Percentiles rank a stretch among this genome's conserved stretches.
phyloP scores from a whole-genome alignment of 352 stramenopile genomes.

The Nothophytophthora sp. region DNA sequence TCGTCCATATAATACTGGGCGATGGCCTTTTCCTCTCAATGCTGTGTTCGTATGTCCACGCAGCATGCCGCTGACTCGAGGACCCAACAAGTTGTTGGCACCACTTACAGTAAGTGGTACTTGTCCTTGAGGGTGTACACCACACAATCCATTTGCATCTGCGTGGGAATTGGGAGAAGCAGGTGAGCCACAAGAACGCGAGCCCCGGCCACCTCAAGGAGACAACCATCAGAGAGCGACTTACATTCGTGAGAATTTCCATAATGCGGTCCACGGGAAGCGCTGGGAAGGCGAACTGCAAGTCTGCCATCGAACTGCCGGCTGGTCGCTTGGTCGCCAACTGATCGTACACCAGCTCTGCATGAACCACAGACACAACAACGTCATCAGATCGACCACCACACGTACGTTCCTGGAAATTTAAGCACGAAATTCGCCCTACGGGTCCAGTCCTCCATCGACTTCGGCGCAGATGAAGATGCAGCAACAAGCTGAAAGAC shows the following conservation, averaged over 20 bases:
- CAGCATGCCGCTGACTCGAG: neutral
- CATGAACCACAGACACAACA: neutral
- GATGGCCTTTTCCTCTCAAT: no score
- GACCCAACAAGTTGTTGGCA: neutral
- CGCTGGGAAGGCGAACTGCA: slow-evolving; percentile 58
- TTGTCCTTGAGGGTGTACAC: slow-evolving; percentile 55
- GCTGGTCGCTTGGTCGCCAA: slow-evolving; percentile 29
- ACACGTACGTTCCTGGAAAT: neutral
- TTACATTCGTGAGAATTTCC: slow-evolving; percentile 60
- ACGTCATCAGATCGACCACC: neutral
- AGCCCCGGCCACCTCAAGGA: neutral
- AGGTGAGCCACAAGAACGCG: slow-evolving; percentile 4
- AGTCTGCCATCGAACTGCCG: slow-evolving; percentile 48
- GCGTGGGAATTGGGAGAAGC: neutral
- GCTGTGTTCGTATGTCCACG: slow-evolving; percentile 20
- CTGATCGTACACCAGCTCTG: slow-evolving; percentile 48
- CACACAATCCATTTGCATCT: slow-evolving; percentile 73
- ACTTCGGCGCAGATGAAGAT: slow-evolving; percentile 16
- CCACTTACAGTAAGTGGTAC: slow-evolving; percentile 59
- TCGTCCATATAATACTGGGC: slow-evolving; percentile 23
- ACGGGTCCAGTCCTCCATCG: slow-evolving; percentile 63
- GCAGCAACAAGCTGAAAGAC: slow-evolving; percentile 52
- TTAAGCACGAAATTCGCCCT: slow-evolving; percentile 7
- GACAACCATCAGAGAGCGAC: slow-evolving; percentile 4
- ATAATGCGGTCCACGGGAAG: slow-evolving; percentile 52